These are phyloP conservation scores for Fusarium piperis DNA, from an alignment of 2,329 filamentous ascomycete species.

Conservation along the genomic window DNA sequence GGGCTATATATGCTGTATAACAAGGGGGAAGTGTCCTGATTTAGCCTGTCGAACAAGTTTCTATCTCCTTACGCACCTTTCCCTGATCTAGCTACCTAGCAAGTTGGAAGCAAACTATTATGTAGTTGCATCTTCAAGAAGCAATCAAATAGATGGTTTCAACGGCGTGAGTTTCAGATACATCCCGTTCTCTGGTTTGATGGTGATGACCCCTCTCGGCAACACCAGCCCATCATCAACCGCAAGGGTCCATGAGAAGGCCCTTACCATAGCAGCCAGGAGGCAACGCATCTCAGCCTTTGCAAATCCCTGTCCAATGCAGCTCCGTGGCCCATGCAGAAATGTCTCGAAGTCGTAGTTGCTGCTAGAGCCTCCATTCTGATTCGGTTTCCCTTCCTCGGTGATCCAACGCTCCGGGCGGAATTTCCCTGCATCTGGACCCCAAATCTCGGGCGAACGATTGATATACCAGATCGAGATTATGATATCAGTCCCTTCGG, in stretches of 20 bases:
- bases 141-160: neutral
- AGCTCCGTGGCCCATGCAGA: slow-evolving; percentile 82
- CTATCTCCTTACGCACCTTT: no score
- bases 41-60: no score
- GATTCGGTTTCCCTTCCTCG: slow-evolving; percentile 61
- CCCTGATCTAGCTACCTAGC: no score
- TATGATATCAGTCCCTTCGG: slow-evolving; percentile 71
- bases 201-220: slow-evolving; percentile 72
- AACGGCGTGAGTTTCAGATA: slow-evolving; percentile 58
- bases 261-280: slow-evolving; percentile 72
- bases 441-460: slow-evolving; percentile 71
- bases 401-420: slow-evolving; percentile 74
- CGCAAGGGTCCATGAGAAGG: slow-evolving; percentile 66
- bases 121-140: neutral
- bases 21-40: no score
- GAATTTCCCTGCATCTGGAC: slow-evolving; percentile 71
- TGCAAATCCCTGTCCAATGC: slow-evolving; percentile 81
- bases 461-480: slow-evolving; percentile 71
- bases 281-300: slow-evolving; percentile 79
- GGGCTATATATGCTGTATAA: no score
- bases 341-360: slow-evolving; percentile 83
- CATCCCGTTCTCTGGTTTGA: slow-evolving; percentile 73
- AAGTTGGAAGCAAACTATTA: no score
- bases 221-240: slow-evolving; percentile 69
- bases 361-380: slow-evolving; percentile 72